phyloP scores from a whole-genome alignment of 1,139 yeast genomes.

The Pichia sp. region DNA sequence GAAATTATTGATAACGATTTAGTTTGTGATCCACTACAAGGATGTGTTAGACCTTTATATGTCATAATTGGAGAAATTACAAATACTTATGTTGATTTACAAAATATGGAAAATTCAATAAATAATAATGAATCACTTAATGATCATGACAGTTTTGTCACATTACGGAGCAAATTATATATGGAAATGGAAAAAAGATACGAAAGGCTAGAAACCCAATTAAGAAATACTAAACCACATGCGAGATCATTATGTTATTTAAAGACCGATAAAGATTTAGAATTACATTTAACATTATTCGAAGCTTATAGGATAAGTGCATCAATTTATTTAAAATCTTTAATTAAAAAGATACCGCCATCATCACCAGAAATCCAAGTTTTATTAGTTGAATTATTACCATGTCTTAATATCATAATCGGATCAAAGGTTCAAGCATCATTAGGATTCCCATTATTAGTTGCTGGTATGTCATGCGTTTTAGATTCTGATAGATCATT shows the following conservation, averaged over 20 bases:
- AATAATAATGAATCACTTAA: neutral
- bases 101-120: slow-evolving; percentile 10
- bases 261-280: slow-evolving; percentile 35
- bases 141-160: neutral
- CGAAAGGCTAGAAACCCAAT: slow-evolving; percentile 30
- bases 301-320: slow-evolving; percentile 43
- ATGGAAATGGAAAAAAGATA: slow-evolving; percentile 8
- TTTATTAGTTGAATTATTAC: slow-evolving; percentile 26
- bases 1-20: slow-evolving; percentile 22
- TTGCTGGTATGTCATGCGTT: slow-evolving; percentile 44
- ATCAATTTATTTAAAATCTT: slow-evolving; percentile 37
- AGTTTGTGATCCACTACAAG: slow-evolving; percentile 42
- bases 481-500: slow-evolving; percentile 31
- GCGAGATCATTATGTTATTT: slow-evolving; percentile 34
- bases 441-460: slow-evolving; percentile 42
- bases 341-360: slow-evolving; percentile 39
- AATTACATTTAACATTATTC: slow-evolving; percentile 43
- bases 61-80: slow-evolving; percentile 36
- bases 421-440: slow-evolving; percentile 44
- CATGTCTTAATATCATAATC: slow-evolving; percentile 34
- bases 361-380: slow-evolving; percentile 39
- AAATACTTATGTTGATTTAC: slow-evolving; percentile 29
- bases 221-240: slow-evolving; percentile 37
- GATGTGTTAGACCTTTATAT: slow-evolving; percentile 38
- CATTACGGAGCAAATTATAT: slow-evolving; percentile 6